Evolutionary conservation across 1,139 yeast species (phyloP).

Genomic region (Diutina pseudorugosa): DNA sequence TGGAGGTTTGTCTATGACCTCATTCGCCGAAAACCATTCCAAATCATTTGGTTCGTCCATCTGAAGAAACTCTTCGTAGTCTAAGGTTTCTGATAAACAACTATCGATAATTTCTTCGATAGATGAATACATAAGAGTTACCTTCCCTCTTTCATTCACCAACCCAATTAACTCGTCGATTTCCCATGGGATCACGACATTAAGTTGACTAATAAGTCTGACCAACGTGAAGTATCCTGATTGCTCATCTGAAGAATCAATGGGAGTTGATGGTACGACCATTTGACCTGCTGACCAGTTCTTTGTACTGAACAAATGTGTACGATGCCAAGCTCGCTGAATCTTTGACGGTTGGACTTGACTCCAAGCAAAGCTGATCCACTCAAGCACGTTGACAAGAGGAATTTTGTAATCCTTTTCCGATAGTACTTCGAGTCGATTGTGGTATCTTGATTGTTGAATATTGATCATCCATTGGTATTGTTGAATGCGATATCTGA

Average conservation of each 20-base stretch:
- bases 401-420: constrained; percentile 34
- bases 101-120: constrained; percentile 53
- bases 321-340: constrained; percentile 39
- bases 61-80: constrained; percentile 2
- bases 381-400: constrained; percentile 42
- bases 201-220: constrained; percentile 29
- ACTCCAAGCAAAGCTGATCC: constrained; percentile 48
- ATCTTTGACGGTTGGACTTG: constrained; percentile 33
- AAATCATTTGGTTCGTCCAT: background rate
- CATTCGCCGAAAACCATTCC: background rate
- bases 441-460: constrained; percentile 16
- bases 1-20: background rate
- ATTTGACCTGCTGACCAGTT: constrained; percentile 14
- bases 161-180: constrained; percentile 42
- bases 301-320: constrained; percentile 13
- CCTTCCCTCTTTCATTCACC: constrained; percentile 45
- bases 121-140: constrained; percentile 43
- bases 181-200: constrained; percentile 48
- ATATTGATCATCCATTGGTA: constrained; percentile 37
- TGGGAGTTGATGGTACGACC: background rate
- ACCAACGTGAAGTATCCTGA: constrained; percentile 20
- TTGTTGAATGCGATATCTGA: constrained; percentile 47
- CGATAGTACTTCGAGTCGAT: constrained; percentile 12
- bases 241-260: background rate
- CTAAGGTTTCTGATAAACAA: constrained; percentile 20